Base-by-base conservation (phyloP, 129 eudicot species). In the Ambrosia artemisiifolia region DNA sequence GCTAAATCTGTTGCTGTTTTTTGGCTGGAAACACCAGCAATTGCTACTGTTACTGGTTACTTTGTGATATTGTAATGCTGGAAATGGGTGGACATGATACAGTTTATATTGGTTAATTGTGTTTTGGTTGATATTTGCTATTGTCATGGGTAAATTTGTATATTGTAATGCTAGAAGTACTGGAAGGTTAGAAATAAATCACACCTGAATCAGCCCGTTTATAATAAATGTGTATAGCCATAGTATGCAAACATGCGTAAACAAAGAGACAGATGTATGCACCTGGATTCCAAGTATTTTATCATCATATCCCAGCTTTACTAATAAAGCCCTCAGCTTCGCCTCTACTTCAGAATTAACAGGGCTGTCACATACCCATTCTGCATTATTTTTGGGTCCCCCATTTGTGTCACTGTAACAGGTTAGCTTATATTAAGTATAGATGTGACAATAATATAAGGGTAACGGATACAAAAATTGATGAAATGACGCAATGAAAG, bases 251-350 rank as follows among this genome's bases (percentile, higher is more conserved):
- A 75, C 11, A 14, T 32, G 17, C 32, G 43, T 42, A 28, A 34
- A 57, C 33, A 72, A 9, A 63, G 11, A 44, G 69, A 50, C 34
- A 78, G 19, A 33, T 49, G n/a, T 55, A 50, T 38, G 67, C 65
- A 89, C 98, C 98, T 92, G 98, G 79, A 92, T 87, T 78, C 98
- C 98, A 73, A 92, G 95, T 77, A 92, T 82, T 81, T 85, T 92
- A 65, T 83, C 87, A 34, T 82, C 85, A 56, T 87, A 81, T 11
- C 96, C 95, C 73, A 92, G 76, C 72, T 87, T 84, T 75, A 87
- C 78, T 76, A 92, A 83, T 65, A 87, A 84, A 47, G 63, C 51
- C 78, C 95, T 83, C 50, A 92, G 78, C 76, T 85, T 92, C 9
- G 65, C 85, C 75, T 92, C 98, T 81, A 89, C 90, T 70, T 82